Percentiles rank a stretch among this genome's conserved stretches.
These are phyloP conservation scores for Raffaelea deltoideospora DNA, from an alignment of 2,329 filamentous ascomycete genomes.

Conservation along the genomic window DNA sequence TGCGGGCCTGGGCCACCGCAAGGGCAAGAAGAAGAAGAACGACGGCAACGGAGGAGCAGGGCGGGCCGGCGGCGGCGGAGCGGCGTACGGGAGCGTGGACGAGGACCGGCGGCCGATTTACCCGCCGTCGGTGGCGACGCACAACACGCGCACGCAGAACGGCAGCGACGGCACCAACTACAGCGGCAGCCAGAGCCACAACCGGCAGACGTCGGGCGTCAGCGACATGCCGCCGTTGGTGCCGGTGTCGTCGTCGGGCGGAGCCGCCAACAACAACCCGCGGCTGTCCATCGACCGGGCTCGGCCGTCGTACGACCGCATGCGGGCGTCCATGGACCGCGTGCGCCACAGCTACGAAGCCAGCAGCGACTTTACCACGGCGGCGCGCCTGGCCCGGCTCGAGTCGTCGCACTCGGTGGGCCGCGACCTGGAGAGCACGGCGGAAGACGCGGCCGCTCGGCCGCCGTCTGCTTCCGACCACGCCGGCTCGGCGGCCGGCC, in stretches of 20 bases:
- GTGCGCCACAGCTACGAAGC: slow-evolving; percentile 72
- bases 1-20: slow-evolving; percentile 31
- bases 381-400: slow-evolving; percentile 67
- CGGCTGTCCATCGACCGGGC: slow-evolving; percentile 46
- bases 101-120: slow-evolving; percentile 90
- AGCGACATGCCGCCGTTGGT: slow-evolving; percentile 50
- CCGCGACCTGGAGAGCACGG: background rate
- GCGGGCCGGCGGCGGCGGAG: no score
- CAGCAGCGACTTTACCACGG: slow-evolving; percentile 82
- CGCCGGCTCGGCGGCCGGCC: slow-evolving; percentile 3
- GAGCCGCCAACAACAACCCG: slow-evolving; percentile 1
- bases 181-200: slow-evolving; percentile 50
- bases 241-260: slow-evolving; percentile 23
- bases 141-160: slow-evolving; percentile 73
- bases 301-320: slow-evolving; percentile 75
- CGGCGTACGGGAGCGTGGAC: slow-evolving; percentile 50
- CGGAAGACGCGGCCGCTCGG: no score
- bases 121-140: slow-evolving; percentile 74
- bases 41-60: no score
- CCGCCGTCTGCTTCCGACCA: no score
- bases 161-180: slow-evolving; percentile 91
- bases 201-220: slow-evolving; percentile 6
- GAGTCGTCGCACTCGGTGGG: slow-evolving; percentile 52
- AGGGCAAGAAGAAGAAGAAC: slow-evolving; percentile 29
- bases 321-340: slow-evolving; percentile 76